Conservation (phyloP, 495 filamentous ascomycete species). For the Aspergillus kassunensis region DNA sequence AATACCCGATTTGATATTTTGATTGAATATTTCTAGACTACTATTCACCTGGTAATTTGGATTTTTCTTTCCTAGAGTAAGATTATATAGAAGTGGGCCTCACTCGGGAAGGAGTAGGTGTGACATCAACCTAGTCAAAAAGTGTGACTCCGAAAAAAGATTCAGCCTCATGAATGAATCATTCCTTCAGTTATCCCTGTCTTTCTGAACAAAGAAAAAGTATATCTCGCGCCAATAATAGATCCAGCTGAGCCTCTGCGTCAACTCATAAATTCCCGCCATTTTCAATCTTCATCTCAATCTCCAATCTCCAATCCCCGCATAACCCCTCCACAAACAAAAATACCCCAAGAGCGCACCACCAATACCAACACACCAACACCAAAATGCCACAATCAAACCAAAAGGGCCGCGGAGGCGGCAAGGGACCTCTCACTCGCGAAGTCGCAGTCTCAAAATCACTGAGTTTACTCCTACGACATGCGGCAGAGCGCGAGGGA, state of each 20-base stretch:
- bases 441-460: slow-evolving; percentile 75
- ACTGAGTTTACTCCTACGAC: slow-evolving; percentile 72
- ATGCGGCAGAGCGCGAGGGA: slow-evolving; percentile 76
- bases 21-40: too few relatives aligned
- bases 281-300: background rate
- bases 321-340: background rate
- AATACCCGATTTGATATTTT: slow-evolving; percentile 3
- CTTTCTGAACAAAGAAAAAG: too few relatives aligned
- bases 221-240: background rate
- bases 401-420: slow-evolving; percentile 6
- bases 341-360: background rate
- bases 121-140: too few relatives aligned
- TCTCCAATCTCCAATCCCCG: background rate
- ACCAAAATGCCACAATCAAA: slow-evolving; percentile 12
- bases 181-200: too few relatives aligned
- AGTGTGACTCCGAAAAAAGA: background rate
- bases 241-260: background rate
- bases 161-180: background rate
- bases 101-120: too few relatives aligned
- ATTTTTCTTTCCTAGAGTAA: too few relatives aligned
- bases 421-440: slow-evolving; percentile 31
- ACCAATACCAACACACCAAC: background rate
- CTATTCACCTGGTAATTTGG: too few relatives aligned
- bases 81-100: too few relatives aligned
- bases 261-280: background rate